Base-by-base conservation (phyloP, 179 eudicot species). In the Amaranthus tricolor region DNA sequence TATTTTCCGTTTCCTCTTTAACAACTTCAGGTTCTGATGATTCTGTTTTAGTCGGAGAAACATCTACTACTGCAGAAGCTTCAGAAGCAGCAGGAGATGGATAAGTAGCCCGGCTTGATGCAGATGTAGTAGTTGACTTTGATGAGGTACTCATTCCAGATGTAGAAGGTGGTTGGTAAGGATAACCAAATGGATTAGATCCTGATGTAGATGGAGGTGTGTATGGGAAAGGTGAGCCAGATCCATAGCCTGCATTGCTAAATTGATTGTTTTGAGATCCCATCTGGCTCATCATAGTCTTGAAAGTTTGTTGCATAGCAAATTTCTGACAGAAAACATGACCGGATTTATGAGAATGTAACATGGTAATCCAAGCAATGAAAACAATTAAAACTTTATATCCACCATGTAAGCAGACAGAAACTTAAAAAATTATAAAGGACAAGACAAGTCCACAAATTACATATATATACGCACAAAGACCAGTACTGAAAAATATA, bases 261-360 rank as follows among this genome's bases (percentile, higher is more conserved):
- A 90, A 90, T 80, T 89, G 99, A 78, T 83, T 92, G 82, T 90
- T 89, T 71, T 95, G 96, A 31, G 91, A 66, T 66, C 83, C 87
- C 97, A 89, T 89, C 84, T 88, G 96, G 69, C 88, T 87, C 89
- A 88, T 84, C 84, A 94, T 49, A 7, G 91, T 85, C 86, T 90
- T 92, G 44, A 89, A 76, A 71, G 93, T 90, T 84, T 89, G 94
- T 82, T 94, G 92, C 97, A 90, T 92, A 57, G 96, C 97, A 85
- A 86, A 92, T 75, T 94, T 87, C 98, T 94, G 93, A 75, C 83
- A 84, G 54, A 76, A 54, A 59, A 78, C 7, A 59, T 68, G 11
- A 10, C 64, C 61, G 67, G 50, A 59, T 12, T 16, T 19, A 64
- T 62, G 14, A 78, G 21, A 51, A 52, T 51, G 62, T 31, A 62